Conservation (phyloP, 495 filamentous ascomycete genomes). For the Penicillium canariense region DNA sequence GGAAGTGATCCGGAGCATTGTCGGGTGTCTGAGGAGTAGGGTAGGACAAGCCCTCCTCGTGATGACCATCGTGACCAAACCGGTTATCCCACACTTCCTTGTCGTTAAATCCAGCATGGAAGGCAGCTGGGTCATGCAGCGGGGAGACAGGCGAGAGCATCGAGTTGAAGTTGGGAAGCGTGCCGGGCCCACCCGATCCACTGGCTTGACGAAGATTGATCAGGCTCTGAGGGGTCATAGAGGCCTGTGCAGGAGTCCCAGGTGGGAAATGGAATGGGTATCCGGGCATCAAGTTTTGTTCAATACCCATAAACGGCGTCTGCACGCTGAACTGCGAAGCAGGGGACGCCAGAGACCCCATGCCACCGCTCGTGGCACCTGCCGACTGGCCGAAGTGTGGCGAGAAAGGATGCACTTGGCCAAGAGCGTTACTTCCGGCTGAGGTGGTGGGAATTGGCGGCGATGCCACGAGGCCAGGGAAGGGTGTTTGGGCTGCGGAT, state of each 20-base stretch:
- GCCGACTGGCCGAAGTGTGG: slow-evolving; percentile 50
- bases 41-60: slow-evolving; percentile 29
- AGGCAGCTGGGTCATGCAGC: slow-evolving; percentile 35
- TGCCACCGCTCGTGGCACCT: slow-evolving; percentile 52
- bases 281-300: slow-evolving; percentile 37
- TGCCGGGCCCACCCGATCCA: slow-evolving; percentile 29
- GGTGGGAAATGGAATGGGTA: slow-evolving; percentile 46
- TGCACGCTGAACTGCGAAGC: slow-evolving; percentile 46
- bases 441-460: slow-evolving; percentile 52
- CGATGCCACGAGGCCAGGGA: slow-evolving; percentile 57
- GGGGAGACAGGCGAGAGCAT: slow-evolving; percentile 48
- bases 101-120: slow-evolving; percentile 35
- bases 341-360: slow-evolving; percentile 60
- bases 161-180: slow-evolving; percentile 39
- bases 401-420: slow-evolving; percentile 39
- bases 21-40: slow-evolving; percentile 34
- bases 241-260: slow-evolving; percentile 43
- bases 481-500: slow-evolving; percentile 53
- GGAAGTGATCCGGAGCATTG: slow-evolving; percentile 43
- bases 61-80: slow-evolving; percentile 22
- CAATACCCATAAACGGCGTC: slow-evolving; percentile 43
- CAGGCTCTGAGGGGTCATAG: slow-evolving; percentile 46
- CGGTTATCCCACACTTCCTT: slow-evolving; percentile 30
- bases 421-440: slow-evolving; percentile 41
- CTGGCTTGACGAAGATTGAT: slow-evolving; percentile 39